Evolutionary conservation across 148 eudicot genomes (phyloP).

Genomic region (Hydrangea macrophylla): DNA sequence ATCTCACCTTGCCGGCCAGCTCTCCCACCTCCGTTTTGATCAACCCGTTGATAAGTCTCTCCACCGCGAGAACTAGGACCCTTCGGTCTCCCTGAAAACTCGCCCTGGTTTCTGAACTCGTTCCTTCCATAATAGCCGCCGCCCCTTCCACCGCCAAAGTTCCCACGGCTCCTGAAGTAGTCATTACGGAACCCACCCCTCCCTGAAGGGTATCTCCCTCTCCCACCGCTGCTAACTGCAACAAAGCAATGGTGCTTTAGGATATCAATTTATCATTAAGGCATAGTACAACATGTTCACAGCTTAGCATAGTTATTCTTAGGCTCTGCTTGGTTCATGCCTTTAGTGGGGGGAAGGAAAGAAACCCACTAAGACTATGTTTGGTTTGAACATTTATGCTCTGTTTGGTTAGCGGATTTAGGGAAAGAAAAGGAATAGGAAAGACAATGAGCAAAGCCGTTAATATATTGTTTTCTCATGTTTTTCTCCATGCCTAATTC

Average conservation of each 20-base stretch:
- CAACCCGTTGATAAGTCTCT: conserved; percentile 54
- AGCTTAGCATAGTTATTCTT: no score
- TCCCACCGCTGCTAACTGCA: conserved; percentile 32
- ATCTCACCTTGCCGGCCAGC: conserved; percentile 23
- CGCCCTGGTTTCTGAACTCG: conserved; percentile 28
- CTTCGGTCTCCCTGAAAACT: conserved; percentile 33
- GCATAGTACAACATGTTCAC: conserved; percentile 4
- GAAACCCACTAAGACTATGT: no score
- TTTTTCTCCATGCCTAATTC: no score
- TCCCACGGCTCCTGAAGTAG: conserved; percentile 33
- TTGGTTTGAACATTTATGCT: no score
- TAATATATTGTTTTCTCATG: no score
- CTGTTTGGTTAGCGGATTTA: no score
- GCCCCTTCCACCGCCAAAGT: conserved; percentile 42
- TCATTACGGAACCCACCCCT: conserved; percentile 48
- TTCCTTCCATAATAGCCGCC: conserved; percentile 23
- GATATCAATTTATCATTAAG: background rate
- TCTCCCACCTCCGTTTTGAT: conserved; percentile 35
- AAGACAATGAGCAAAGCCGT: no score
- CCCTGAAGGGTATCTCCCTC: conserved; percentile 52
- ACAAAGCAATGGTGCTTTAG: conserved; percentile 4
- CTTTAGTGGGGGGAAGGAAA: no score
- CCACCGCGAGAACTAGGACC: conserved; percentile 25
- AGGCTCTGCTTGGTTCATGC: no score
- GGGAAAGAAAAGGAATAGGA: no score